Evolutionary conservation across 805 yeast genomes (phyloP).

Genomic region (Sungouiella thailandica): DNA sequence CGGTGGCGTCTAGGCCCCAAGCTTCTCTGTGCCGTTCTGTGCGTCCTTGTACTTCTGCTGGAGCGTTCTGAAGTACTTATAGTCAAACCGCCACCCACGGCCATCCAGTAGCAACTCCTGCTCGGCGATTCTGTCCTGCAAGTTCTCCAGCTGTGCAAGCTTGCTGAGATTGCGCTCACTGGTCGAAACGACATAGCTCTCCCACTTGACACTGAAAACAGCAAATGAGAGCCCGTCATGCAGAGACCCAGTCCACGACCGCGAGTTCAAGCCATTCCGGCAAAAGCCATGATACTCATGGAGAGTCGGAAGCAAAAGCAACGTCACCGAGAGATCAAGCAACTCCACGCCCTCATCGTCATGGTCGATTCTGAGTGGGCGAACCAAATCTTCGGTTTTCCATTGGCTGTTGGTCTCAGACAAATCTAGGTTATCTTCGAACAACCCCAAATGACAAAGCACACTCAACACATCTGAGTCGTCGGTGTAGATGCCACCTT

Average conservation of each 20-base stretch:
- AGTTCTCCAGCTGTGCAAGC: conserved; percentile 21
- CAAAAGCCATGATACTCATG: conserved; percentile 58
- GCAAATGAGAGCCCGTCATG: conserved; percentile 82
- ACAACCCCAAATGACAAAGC: conserved; percentile 69
- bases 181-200: conserved; percentile 24
- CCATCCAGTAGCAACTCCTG: conserved; percentile 12
- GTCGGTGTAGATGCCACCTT: conserved; percentile 82
- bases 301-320: conserved; percentile 65
- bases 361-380: conserved; percentile 13
- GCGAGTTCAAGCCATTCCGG: conserved; percentile 66
- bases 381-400: conserved; percentile 22
- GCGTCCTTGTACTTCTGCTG: conserved; percentile 19
- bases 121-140: conserved; percentile 17
- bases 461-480: conserved; percentile 82
- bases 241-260: conserved; percentile 55
- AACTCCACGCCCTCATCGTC: conserved; percentile 18
- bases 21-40: too few species aligned
- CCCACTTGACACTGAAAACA: conserved; percentile 53
- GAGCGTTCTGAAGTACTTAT: conserved; percentile 22
- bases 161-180: conserved; percentile 27
- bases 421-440: conserved; percentile 33
- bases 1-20: too few species aligned
- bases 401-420: conserved; percentile 29
- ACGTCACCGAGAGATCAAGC: conserved; percentile 50
- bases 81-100: conserved; percentile 31